These are phyloP conservation scores for Salix purpurea DNA, from an alignment of 345 rosid genomes.

Conservation along the genomic window DNA sequence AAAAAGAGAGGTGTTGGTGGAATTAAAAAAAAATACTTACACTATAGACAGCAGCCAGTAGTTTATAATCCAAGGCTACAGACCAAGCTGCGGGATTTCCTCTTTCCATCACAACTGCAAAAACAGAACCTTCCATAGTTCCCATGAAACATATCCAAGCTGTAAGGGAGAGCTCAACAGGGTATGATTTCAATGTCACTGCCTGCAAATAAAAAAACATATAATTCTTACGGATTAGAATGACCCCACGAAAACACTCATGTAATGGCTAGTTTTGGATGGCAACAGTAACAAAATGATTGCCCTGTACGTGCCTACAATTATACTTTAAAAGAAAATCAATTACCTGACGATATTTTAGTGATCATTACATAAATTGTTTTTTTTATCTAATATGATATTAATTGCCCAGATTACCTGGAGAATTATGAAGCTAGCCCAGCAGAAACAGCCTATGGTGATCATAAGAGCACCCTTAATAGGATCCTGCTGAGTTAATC, in stretches of 20 bases:
- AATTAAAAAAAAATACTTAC: conserved; percentile 28
- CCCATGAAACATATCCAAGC: conserved; percentile 65
- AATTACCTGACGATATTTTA: background rate
- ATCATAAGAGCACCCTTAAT: conserved; percentile 55
- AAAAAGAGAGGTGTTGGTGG: background rate
- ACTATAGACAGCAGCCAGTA: conserved; percentile 42
- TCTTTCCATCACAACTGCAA: conserved; percentile 52
- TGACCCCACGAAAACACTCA: background rate
- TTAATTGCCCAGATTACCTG: conserved; percentile 34
- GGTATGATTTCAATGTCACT: conserved; percentile 50
- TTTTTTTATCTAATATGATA: background rate
- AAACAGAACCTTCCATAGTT: conserved; percentile 46
- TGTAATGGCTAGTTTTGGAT: no score
- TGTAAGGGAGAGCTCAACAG: conserved; percentile 66
- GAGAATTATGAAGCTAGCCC: conserved; percentile 60
- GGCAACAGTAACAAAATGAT: no score
- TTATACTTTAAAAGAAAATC: no score
- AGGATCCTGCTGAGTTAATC: conserved; percentile 39
- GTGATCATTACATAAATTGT: background rate
- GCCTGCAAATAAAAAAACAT: conserved; percentile 39
- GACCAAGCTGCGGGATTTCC: conserved; percentile 50
- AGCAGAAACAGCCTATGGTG: conserved; percentile 43
- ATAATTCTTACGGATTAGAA: background rate
- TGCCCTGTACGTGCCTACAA: background rate
- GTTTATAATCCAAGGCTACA: conserved; percentile 35